Evolutionary conservation across 768 basidiomycete genomes (phyloP).

Genomic region (Serendipita vermifera): DNA sequence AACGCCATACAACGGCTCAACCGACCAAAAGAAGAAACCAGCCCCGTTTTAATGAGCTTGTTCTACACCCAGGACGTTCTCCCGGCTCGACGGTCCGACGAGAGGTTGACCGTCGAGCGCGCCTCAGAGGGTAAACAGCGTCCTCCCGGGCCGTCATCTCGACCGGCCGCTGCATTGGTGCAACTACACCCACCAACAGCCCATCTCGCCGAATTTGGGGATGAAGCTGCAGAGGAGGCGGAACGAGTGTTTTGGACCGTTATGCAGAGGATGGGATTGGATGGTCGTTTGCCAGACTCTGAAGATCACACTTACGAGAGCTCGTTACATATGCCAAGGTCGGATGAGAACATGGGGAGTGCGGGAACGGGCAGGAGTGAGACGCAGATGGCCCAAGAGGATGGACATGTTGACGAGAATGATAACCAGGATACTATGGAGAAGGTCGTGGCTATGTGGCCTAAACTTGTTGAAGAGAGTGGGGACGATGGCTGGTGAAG

Average conservation of each 20-base stretch:
- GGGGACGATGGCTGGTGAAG: too few relatives aligned
- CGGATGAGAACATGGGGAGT: too few relatives aligned
- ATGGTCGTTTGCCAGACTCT: too few relatives aligned
- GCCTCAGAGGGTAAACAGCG: neutral
- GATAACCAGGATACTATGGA: too few relatives aligned
- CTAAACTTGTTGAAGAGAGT: neutral
- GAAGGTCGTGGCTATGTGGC: neutral
- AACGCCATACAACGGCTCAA: slow-evolving; percentile 29
- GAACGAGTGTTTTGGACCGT: slow-evolving; percentile 45
- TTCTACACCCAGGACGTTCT: slow-evolving; percentile 41
- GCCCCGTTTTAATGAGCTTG: slow-evolving; percentile 24
- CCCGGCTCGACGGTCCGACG: neutral
- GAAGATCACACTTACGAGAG: too few relatives aligned
- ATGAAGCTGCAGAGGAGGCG: slow-evolving; percentile 43
- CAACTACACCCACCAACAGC: slow-evolving; percentile 24
- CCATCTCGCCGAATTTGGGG: slow-evolving; percentile 37
- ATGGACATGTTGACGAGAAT: too few relatives aligned
- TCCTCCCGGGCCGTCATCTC: neutral
- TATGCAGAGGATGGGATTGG: slow-evolving; percentile 15
- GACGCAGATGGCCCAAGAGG: too few relatives aligned
- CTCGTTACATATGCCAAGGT: too few relatives aligned
- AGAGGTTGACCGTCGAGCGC: neutral
- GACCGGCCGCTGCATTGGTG: slow-evolving; percentile 16
- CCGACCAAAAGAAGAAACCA: slow-evolving; percentile 7
- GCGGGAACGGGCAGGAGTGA: too few relatives aligned